Evolutionary conservation across 1,284 basidiomycete species (phyloP), one percentile per base, ranked within the genome.

Genomic region (Pseudozyma pruni): DNA sequence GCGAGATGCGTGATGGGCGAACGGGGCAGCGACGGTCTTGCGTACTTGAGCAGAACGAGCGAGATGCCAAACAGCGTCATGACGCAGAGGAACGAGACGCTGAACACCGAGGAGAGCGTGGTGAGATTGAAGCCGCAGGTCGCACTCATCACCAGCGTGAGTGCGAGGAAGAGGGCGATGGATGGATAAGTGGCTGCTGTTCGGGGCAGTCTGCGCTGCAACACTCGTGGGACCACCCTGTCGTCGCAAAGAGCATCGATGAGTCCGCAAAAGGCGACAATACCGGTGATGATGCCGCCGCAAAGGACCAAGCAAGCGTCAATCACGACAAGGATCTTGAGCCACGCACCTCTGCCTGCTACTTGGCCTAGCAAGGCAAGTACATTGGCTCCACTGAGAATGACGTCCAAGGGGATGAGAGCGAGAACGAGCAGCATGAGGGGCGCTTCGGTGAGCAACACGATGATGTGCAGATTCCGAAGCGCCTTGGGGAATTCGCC

Each of bases 21-120:
- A 22, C 88, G 85, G 2, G 85, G 85, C 9, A 91, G 79, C 37
- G 86, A 85, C 4, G 88, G 87, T 4, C 89, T 86, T 53, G 88
- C 88, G 81, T 89, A 88, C 60, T 87, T 87, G 34, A 91, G 83
- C 6, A 90, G 61, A 4, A 90, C 73, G 11, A 88, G 83, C 1
- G 88, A 86, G 16, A 89, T 34, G 0, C 89, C 89, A 68, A 90
- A 90, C 20, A 90, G 79, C 1, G 84, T 78, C 87, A 89, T 89
- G 40, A 89, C 87, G 8, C 85, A 83, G 16, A 90, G 84, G 87
- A 89, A 90, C 3, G 86, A 86, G 11, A 90, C 80, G 57, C 82
- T 78, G 33, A 78, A 76, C 27, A 76, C 55, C 22, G 56, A 61
- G 8, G 72, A 69, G 11, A 72, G 69, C 19, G 68, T 72, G 60